Evolutionary conservation across 2,329 filamentous ascomycete species (phyloP).

Genomic region (Calonectria pauciramosa): DNA sequence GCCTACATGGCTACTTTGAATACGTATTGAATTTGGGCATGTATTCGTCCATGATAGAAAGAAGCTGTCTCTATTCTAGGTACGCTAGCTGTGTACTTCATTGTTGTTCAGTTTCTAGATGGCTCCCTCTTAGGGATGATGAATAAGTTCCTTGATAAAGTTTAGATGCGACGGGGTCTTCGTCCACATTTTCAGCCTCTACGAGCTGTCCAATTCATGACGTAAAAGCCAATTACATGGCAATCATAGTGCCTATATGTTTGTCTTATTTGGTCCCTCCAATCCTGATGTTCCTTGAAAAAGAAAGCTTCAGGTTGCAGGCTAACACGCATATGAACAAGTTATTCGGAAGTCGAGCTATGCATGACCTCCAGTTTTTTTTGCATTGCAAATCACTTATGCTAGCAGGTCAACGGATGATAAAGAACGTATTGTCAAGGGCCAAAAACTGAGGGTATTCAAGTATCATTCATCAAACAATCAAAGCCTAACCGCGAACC

Average conservation of each 20-base stretch:
- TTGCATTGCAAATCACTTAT: neutral
- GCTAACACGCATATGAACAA: neutral
- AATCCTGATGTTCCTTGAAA: neutral
- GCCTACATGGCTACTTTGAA: neutral
- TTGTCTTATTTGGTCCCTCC: neutral
- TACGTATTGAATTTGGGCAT: neutral
- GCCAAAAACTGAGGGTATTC: conserved; percentile 5
- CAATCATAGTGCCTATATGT: no score
- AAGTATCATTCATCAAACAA: conserved; percentile 40
- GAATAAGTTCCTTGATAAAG: neutral
- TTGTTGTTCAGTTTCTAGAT: neutral
- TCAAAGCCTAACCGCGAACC: conserved; percentile 41
- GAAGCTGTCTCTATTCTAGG: neutral
- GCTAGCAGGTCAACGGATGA: neutral
- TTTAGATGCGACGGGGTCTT: neutral
- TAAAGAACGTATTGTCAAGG: neutral
- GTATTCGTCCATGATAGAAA: neutral
- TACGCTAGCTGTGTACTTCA: neutral
- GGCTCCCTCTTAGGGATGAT: neutral
- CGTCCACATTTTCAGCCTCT: neutral
- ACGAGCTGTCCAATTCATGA: neutral
- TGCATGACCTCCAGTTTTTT: neutral
- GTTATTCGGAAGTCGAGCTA: neutral
- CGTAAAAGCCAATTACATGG: no score
- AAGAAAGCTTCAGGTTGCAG: neutral